These are phyloP conservation scores for Suillus placidus DNA, from an alignment of 768 basidiomycete species.

Conservation along the genomic window DNA sequence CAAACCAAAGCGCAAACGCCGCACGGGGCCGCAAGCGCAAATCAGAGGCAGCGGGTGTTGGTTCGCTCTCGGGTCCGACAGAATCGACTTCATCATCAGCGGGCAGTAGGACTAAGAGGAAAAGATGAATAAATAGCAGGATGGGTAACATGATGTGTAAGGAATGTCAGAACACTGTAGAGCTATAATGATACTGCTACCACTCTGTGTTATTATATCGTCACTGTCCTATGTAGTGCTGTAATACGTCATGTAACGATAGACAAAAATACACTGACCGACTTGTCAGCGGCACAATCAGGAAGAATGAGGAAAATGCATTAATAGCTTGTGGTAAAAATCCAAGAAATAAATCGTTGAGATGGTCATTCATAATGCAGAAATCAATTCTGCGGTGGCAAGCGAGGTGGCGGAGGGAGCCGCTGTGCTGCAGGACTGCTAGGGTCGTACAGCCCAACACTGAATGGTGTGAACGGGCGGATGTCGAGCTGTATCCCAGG, in stretches of 20 bases:
- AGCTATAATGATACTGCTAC: not conserved
- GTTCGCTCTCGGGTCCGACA: conserved; percentile 1
- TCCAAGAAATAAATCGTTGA: not conserved
- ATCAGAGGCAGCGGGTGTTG: conserved; percentile 35
- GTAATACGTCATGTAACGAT: conserved; percentile 11
- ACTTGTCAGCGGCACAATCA: not conserved
- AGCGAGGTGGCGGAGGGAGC: conserved; percentile 16
- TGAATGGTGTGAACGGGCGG: conserved; percentile 53
- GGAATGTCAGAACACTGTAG: conserved; percentile 1
- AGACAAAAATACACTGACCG: not conserved
- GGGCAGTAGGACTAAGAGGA: conserved; percentile 30
- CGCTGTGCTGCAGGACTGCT: conserved; percentile 11
- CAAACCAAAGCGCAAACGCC: not conserved
- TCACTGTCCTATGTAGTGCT: conserved; percentile 9
- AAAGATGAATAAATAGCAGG: conserved; percentile 25
- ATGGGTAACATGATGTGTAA: conserved; percentile 4
- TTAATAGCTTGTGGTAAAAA: not conserved
- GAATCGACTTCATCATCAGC: conserved; percentile 6
- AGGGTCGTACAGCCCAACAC: conserved; percentile 34
- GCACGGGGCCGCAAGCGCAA: conserved; percentile 42
- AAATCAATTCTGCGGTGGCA: conserved; percentile 10
- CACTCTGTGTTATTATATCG: conserved; percentile 4
- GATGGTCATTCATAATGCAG: not conserved
- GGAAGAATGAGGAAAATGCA: not conserved
- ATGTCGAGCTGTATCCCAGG: conserved; percentile 35